Conservation (phyloP, 306 rosid genomes). For the Vigna nakashimae region DNA sequence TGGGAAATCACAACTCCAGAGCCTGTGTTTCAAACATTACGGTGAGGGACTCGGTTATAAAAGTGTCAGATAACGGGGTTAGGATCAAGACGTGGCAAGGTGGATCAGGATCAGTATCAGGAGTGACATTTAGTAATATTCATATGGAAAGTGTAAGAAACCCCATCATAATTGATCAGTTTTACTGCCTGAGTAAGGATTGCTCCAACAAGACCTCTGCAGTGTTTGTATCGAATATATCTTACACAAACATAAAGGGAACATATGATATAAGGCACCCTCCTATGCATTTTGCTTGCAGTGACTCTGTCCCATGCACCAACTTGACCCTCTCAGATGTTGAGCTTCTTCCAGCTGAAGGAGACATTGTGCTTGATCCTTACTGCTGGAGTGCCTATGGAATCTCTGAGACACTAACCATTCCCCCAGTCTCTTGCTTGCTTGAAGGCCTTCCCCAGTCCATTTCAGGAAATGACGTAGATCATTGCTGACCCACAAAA, state of each 20-base stretch:
- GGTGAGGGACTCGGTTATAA: conserved; percentile 79
- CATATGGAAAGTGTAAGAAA: conserved; percentile 81
- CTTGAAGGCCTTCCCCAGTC: conserved; percentile 69
- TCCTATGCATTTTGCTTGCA: conserved; percentile 85
- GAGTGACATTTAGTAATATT: conserved; percentile 79
- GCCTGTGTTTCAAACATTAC: conserved; percentile 86
- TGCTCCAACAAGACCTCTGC: conserved; percentile 84
- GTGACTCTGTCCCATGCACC: conserved; percentile 86
- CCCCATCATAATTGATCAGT: conserved; percentile 89
- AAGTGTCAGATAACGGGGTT: conserved; percentile 72
- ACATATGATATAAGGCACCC: conserved; percentile 81
- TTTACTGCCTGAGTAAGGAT: conserved; percentile 69
- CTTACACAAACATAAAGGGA: conserved; percentile 77
- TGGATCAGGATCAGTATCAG: conserved; percentile 79
- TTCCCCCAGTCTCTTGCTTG: conserved; percentile 89
- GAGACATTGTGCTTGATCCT: conserved; percentile 67
- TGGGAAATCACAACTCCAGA: conserved; percentile 77
- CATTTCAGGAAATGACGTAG: conserved; percentile 48
- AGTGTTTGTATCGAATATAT: conserved; percentile 66
- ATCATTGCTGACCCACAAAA: conserved; percentile 52
- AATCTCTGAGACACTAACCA: conserved; percentile 63
- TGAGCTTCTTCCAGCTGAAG: conserved; percentile 86
- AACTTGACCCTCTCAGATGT: conserved; percentile 85
- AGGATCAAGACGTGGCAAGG: conserved; percentile 99
- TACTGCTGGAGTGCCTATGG: conserved; percentile 98